Base-by-base conservation (phyloP, 768 basidiomycete species). In the Calocera cornea region DNA sequence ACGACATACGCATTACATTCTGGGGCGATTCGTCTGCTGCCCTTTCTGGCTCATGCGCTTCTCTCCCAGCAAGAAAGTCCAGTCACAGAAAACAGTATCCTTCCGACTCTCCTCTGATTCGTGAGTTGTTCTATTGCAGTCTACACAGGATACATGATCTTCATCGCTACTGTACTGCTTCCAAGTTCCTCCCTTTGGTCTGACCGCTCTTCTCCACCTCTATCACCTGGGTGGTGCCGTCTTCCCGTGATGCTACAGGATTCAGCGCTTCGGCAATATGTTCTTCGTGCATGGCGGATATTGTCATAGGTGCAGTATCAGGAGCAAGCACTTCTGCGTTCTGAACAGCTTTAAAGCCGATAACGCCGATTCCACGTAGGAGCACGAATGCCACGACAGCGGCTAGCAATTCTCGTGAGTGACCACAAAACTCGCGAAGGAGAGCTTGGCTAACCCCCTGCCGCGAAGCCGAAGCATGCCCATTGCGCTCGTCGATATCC, bases 401-500 rank as follows among this genome's bases (percentile, higher is more conserved):
- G 22, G 50, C 66, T 67, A 12, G 1, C 1, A 60, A 24, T 66
- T 29, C 24, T 17, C 29, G 31, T 16, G 0, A 14, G 34, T 38
- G 60, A 34, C 19, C 16, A 69, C 12, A 24, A 17, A 16, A 38
- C 11, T 34, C 3, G 22, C 11, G 16, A 47, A 12, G n/a, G 29
- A n/a, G 36, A 68, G 31, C n/a, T n/a, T 1, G 34, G 75, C 81
- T 29, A 71, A 86, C 87, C 85, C 34, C 85, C 71, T 34, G 85
- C 74, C 3, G 84, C 83, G 73, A 90, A 88, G 11, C 80, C 84
- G 68, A 85, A 84, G 8, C 76, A 75, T 0, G 82, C 80, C 87
- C 88, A 91, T 70, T 86, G 82, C 1, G 87, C 87, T 22, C 83
- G 80, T 36, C 78, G 77, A 73, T 88, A 91, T 34, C 83, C 83